phyloP scores from a whole-genome alignment of 805 yeast species.

The Brettanomyces sp. region DNA sequence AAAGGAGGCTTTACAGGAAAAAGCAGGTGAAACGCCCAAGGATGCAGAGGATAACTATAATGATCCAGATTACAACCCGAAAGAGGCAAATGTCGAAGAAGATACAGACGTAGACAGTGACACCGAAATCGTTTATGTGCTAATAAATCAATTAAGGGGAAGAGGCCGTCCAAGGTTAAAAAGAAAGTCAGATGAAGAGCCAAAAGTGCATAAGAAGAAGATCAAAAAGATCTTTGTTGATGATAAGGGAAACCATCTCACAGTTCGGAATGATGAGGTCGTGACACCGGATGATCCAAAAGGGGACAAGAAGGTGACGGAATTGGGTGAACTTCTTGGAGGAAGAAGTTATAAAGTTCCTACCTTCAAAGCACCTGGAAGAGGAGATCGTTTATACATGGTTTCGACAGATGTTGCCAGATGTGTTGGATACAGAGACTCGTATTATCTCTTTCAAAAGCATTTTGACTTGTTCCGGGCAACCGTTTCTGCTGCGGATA shows the following conservation, averaged over 20 bases:
- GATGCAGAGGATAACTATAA: constrained; percentile 11
- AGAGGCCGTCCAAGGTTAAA: constrained; percentile 23
- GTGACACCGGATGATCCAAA: constrained; percentile 65
- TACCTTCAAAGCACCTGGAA: constrained; percentile 52
- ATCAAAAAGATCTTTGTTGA: constrained; percentile 28
- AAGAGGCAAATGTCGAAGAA: constrained; percentile 14
- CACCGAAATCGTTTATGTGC: constrained; percentile 4
- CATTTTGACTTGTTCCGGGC: constrained; percentile 70
- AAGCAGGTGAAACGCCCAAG: constrained; percentile 1
- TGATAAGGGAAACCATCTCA: constrained; percentile 58
- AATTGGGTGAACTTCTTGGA: constrained; percentile 56
- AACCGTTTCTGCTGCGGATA: constrained; percentile 66
- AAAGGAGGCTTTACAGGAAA: not conserved
- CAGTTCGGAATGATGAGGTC: constrained; percentile 67
- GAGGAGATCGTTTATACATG: constrained; percentile 75
- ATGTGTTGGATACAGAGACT: constrained; percentile 87
- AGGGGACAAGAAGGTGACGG: constrained; percentile 69
- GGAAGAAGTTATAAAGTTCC: constrained; percentile 68
- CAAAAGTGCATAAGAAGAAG: constrained; percentile 21
- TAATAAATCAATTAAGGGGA: constrained; percentile 16
- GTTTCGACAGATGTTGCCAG: constrained; percentile 94
- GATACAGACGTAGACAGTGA: constrained; percentile 17
- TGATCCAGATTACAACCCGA: constrained; percentile 14
- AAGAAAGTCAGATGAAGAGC: constrained; percentile 19
- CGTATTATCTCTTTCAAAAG: constrained; percentile 80